phyloP scores from a whole-genome alignment of 805 yeast genomes.

The Zygosaccharomyces bailii region DNA sequence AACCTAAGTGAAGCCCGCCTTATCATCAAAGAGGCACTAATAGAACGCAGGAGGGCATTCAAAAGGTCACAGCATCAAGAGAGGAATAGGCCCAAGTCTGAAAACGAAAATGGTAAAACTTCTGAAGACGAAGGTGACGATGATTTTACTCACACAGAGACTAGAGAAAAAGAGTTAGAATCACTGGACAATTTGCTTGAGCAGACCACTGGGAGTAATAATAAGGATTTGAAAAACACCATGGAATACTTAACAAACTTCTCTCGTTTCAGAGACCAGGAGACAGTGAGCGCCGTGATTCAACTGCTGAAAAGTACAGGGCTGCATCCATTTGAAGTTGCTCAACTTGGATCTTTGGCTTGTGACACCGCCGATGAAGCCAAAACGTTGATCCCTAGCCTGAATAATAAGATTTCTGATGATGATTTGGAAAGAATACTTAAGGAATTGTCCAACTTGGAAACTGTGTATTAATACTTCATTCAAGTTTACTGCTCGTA shows the following conservation, averaged over 20 bases:
- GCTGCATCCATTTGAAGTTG: slow-evolving; percentile 92
- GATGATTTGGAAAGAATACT: slow-evolving; percentile 82
- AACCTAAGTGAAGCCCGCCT: slow-evolving; percentile 88
- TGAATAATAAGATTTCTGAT: slow-evolving; percentile 75
- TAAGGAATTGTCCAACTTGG: slow-evolving; percentile 76
- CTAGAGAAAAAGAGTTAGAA: slow-evolving; percentile 42
- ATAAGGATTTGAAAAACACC: slow-evolving; percentile 87
- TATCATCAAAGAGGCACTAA: slow-evolving; percentile 83
- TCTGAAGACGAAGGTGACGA: slow-evolving; percentile 29
- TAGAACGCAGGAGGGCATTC: slow-evolving; percentile 62
- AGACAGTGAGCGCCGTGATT: slow-evolving; percentile 91
- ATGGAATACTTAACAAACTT: slow-evolving; percentile 81
- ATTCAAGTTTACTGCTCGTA: slow-evolving; percentile 13
- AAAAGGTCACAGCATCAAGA: slow-evolving; percentile 33
- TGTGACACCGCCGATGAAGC: slow-evolving; percentile 98
- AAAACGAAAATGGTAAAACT: slow-evolving; percentile 18
- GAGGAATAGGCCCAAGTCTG: slow-evolving; percentile 27
- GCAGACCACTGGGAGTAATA: slow-evolving; percentile 58
- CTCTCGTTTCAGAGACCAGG: slow-evolving; percentile 87
- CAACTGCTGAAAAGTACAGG: slow-evolving; percentile 69
- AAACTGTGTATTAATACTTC: slow-evolving; percentile 39
- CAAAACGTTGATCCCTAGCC: slow-evolving; percentile 85
- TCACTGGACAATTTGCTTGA: slow-evolving; percentile 33
- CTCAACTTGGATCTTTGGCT: slow-evolving; percentile 81
- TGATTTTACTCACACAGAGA: slow-evolving; percentile 44